Base-by-base conservation (phyloP, 768 basidiomycete genomes). In the Lactifluus rugatus region DNA sequence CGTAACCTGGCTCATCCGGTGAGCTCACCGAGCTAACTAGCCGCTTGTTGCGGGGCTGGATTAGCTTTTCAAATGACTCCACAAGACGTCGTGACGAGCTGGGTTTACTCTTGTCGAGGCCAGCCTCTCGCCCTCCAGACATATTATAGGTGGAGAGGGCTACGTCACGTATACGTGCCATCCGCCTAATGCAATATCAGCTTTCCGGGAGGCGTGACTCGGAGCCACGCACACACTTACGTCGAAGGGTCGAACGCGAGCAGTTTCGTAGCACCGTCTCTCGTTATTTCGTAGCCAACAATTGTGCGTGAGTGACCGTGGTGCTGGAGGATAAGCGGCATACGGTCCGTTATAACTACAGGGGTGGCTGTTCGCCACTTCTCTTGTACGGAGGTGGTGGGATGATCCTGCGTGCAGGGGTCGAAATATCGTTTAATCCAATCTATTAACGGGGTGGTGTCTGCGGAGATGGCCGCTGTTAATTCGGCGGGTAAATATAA, bases 301-400 rank as follows among this genome's bases (percentile, higher is more conserved):
- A 96, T 82, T 4, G 86, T 85, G 25, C 87, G 72, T n/a, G 93
- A 96, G 72, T 96, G 93, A 0, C 91, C 90, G 7, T 77, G 69
- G 66, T 89, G 83, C 73, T 95, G 85, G 50, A 95, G 73, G 44
- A 95, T 84, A 31, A 96, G 66, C 9, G 93, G 93, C 80, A 91
- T 84, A 64, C 78, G 82, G 21, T 80, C 70, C 0, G 87, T 85
- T 26, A 75, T 68, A 10, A 75, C 64, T 8, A 93, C 76, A 4
- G 83, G 75, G 0, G 76, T 72, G 2, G 78, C 76, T 1, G 70
- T 71, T 45, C 74, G 75, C 57, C 89, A 73, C 14, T 74, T 76
- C 45, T 85, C 79, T 50, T 82, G 77, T 39, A 81, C 69, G 31
- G 76, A 76, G 17, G 53, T 51, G 16, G 61, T 50, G 17, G 61